Evolutionary conservation across 2,329 filamentous ascomycete genomes (phyloP), one percentile per base, ranked within the genome.

Genomic region (Trichophyton simii): DNA sequence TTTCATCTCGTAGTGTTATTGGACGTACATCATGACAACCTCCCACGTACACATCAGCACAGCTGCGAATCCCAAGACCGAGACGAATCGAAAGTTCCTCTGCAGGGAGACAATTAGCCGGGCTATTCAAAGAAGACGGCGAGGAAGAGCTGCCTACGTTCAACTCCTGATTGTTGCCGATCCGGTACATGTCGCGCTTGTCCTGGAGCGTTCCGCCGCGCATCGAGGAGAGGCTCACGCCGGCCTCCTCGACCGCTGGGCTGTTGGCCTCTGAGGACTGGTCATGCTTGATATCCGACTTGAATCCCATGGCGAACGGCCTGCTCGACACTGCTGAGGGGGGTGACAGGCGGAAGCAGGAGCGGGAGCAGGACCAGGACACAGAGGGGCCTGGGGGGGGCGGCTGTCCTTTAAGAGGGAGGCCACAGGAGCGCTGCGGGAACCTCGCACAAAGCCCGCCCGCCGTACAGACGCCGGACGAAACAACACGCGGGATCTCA

Each of bases 71-170:
- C 72, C 70, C 22, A 71, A 64, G 44, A 72, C 70, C 8, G 71
- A 72, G 13, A 73, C 62, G 42, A 72, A 72, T 60, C 70, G 66
- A 59, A 72, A 72, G 57, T 72, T 72, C 31, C 71, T 66, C 69
- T 73, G 46, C 34, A 28, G 20, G 11, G 11, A 60, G 11, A 38
- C 11, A 7, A n/a, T 57, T 4, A 57, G 36, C 36, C n/a, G 7
- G 8, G 8, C 2, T 22, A 25, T 13, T 15, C 13, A 22, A 25
- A 15, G 9, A 36, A 20, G 13, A 15, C 15, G 0, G 3, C 18
- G 15, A 18, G 38, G 28, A 5, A 34, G 15, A 22, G 31, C 60
- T 22, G 60, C 61, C 62, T 42, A 72, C 70, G 31, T 71, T 68
- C 59, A 72, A 62, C 61, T 72, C 68, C 62, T 73, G 71, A 8